Base-by-base conservation (phyloP, 106 monocot species). In the Apostasia ramifera region DNA sequence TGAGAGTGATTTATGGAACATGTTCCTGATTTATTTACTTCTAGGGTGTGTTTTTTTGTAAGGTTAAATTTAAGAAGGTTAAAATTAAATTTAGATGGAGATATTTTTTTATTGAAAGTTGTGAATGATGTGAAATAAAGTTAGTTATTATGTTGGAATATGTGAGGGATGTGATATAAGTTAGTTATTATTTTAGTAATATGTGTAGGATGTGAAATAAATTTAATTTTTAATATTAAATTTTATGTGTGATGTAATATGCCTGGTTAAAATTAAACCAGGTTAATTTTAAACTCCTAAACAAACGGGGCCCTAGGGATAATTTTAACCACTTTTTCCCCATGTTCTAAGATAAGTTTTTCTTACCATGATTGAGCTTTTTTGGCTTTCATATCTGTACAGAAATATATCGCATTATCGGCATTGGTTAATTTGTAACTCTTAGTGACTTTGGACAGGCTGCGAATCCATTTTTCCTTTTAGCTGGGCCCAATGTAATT, bases 401-500 rank as follows among this genome's bases (percentile, higher is more conserved):
- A 1, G 3, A 43, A 45, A 8, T 45, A n/a, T 0, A 63, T 61
- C 57, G 8, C 41, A 14, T 75, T 69, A 44, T 13, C 5, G 8
- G 9, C 5, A 8, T n/a, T 45, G 2, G 67, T 14, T 1, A 38
- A 42, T 63, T 13, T 56, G 40, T 54, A 4, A 63, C 26, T 72
- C 52, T 58, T 52, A 15, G 37, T 39, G 45, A 66, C 13, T 72
- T 10, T 45, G 15, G 13, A 68, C 86, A 97, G 95, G 80, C 60
- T 59, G 86, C 89, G 13, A 76, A 92, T 52, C 95, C 95, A 59
- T 97, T 97, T 69, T 97, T 97, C 79, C 55, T 97, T 39, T 43
- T 97, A 59, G 95, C 89, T 3, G 95, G 95, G 6, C 91, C 95
- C 9, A 97, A 97, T 71, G 95, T 97, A 2, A 97, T 97, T 46